Evolutionary conservation across 2,329 filamentous ascomycete species (phyloP), one percentile per base, ranked within the genome.

Genomic region (Kalmusia sp.): DNA sequence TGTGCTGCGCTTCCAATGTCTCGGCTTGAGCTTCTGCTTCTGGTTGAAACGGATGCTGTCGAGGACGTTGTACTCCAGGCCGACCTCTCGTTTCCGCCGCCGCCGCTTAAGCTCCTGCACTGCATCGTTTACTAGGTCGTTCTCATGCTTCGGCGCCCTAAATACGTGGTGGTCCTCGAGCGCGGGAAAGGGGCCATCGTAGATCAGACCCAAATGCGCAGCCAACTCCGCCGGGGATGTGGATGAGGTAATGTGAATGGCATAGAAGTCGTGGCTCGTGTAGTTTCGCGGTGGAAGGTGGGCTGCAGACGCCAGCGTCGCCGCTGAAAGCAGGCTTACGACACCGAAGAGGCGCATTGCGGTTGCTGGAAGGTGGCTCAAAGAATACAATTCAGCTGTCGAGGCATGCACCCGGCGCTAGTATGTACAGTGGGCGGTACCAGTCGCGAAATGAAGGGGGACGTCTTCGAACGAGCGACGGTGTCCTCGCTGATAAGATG

Each of bases 241-340:
- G 31, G 83, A 80, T 11, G 84, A 78, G 54, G 89, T 85, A 67
- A 99, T 84, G 62, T 97, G 90, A 40, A 99, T 82, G 59, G 96
- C 92, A 73, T 98, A 97, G 78, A 96, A 98, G 75, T 99, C 93
- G 76, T 92, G 86, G 33, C 84, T 82, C 44, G 89, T 84, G 80
- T 96, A 91, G 69, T 95, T 84, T 64, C 90, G 88, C 58, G 82
- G 78, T 44, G 80, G 78, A 38, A 85, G 73, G 59, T 67, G 69
- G 44, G 59, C 62, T 45, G 66, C 67, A 17, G 69, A 62, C 38
- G 67, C 64, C 52, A 68, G 61, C 52, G 67, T 60, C 22, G 73
- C 69, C 37, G 68, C 68, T 27, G 71, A 70, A 48, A 75, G 65
- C 59, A 74, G 67, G 51, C 64, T 61, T 55, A 65, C 71, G 49